phyloP scores from a whole-genome alignment of 2,329 filamentous ascomycete genomes.

The Podosphaera xanthii region DNA sequence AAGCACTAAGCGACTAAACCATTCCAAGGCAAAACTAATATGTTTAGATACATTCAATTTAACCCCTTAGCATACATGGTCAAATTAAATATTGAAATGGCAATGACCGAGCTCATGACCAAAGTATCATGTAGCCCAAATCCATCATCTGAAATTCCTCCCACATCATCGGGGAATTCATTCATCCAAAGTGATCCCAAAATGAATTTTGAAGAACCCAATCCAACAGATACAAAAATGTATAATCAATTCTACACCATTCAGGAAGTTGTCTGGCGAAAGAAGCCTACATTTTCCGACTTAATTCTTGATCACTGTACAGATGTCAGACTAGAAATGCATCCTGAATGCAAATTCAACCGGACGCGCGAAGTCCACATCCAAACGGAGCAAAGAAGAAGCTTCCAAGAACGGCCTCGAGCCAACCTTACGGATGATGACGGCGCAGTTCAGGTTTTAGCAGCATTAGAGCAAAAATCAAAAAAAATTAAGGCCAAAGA shows the following conservation, averaged over 20 bases:
- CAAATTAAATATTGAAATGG: conserved; percentile 23
- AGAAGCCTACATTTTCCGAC: conserved; percentile 1
- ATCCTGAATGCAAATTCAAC: conserved; percentile 1
- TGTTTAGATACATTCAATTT: conserved; percentile 18
- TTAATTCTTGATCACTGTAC: background rate
- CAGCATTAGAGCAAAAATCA: background rate
- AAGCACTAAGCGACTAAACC: background rate
- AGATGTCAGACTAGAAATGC: background rate
- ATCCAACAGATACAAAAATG: background rate
- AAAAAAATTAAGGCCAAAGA: background rate
- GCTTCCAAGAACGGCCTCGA: background rate
- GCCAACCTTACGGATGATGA: background rate
- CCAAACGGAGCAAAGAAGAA: background rate
- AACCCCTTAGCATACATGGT: conserved; percentile 22
- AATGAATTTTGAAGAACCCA: background rate
- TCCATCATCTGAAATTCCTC: background rate
- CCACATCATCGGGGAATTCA: background rate
- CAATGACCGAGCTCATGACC: conserved; percentile 21
- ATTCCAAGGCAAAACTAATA: background rate
- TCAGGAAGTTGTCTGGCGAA: background rate
- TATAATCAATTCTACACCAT: background rate
- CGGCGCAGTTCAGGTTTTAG: background rate
- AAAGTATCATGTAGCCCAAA: conserved; percentile 5
- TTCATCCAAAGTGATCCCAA: background rate
- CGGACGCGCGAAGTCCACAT: conserved; percentile 1